Percentiles rank a stretch among this genome's conserved stretches.
Conservation (phyloP, 2,329 filamentous ascomycete species). For the Penicillium digitatum region DNA sequence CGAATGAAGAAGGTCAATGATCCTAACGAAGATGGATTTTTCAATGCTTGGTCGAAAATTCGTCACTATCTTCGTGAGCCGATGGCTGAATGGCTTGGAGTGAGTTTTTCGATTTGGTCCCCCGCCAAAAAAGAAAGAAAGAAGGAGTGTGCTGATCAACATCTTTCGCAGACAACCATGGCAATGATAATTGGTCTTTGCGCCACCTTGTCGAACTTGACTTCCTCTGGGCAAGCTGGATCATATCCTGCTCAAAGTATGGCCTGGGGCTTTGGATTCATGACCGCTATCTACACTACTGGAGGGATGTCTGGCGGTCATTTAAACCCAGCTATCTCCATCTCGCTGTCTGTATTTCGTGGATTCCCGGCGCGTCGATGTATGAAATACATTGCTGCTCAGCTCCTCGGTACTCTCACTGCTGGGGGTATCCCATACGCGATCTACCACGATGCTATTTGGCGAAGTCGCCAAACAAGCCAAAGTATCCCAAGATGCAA, state of each 20-base stretch:
- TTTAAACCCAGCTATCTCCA: constrained; percentile 47
- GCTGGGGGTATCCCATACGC: constrained; percentile 35
- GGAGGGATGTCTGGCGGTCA: constrained; percentile 49
- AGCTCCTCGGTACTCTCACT: constrained; percentile 35
- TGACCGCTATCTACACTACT: constrained; percentile 44
- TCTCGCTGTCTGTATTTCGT: constrained; percentile 33
- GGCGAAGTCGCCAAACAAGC: constrained; percentile 15
- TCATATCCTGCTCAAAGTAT: constrained; percentile 19
- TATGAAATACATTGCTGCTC: constrained; percentile 30
- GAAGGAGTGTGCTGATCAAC: background rate
- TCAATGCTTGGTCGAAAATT: constrained; percentile 29
- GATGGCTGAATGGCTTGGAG: constrained; percentile 31
- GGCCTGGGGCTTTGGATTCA: constrained; percentile 31
- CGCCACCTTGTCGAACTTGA: constrained; percentile 23
- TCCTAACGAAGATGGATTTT: constrained; percentile 14
- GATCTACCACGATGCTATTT: constrained; percentile 39
- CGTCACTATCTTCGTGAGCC: constrained; percentile 27
- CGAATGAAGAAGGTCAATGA: background rate
- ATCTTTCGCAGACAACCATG: constrained; percentile 22
- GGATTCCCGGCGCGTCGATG: constrained; percentile 33
- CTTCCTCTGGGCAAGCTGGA: constrained; percentile 23
- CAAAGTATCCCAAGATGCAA: constrained; percentile 18
- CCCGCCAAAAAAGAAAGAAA: background rate
- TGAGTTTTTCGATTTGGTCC: constrained; percentile 3
- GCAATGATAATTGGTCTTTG: constrained; percentile 32